These are phyloP conservation scores for Mycena leptocephala DNA, from an alignment of 768 basidiomycete species.

Conservation along the genomic window DNA sequence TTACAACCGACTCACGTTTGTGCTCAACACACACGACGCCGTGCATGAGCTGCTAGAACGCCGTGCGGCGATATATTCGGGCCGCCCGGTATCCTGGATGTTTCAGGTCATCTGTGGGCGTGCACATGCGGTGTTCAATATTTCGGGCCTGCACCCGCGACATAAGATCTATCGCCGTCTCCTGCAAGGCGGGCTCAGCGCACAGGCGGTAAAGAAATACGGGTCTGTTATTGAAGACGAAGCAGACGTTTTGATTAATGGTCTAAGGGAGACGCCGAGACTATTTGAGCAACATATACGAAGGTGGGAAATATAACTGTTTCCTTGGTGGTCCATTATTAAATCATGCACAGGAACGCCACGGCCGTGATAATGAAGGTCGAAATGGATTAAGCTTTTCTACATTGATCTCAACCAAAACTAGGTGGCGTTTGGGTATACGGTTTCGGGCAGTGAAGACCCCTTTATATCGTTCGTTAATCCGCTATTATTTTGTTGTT, in stretches of 20 bases:
- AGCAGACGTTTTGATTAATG: constrained; percentile 49
- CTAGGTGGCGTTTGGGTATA: constrained; percentile 56
- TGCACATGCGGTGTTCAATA: constrained; percentile 60
- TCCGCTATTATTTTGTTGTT: too few species aligned
- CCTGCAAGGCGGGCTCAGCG: constrained; percentile 54
- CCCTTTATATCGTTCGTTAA: constrained; percentile 50
- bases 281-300: constrained; percentile 55
- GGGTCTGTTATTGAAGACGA: constrained; percentile 56
- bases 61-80: constrained; percentile 70
- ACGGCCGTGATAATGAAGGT: constrained; percentile 60
- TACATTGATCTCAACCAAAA: constrained; percentile 9
- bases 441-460: constrained; percentile 51
- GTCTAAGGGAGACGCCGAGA: constrained; percentile 49
- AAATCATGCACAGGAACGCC: constrained; percentile 46
- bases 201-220: constrained; percentile 53
- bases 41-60: constrained; percentile 67
- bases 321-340: neutral
- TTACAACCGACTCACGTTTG: constrained; percentile 62
- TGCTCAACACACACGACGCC: constrained; percentile 63
- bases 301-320: constrained; percentile 43
- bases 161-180: constrained; percentile 61
- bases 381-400: neutral
- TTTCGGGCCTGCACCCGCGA: constrained; percentile 55
- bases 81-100: constrained; percentile 66
- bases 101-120: constrained; percentile 61